Percentiles rank a stretch among this genome's conserved stretches.
phyloP scores from a whole-genome alignment of 345 rosid species.

The Eucalyptus cloeziana region DNA sequence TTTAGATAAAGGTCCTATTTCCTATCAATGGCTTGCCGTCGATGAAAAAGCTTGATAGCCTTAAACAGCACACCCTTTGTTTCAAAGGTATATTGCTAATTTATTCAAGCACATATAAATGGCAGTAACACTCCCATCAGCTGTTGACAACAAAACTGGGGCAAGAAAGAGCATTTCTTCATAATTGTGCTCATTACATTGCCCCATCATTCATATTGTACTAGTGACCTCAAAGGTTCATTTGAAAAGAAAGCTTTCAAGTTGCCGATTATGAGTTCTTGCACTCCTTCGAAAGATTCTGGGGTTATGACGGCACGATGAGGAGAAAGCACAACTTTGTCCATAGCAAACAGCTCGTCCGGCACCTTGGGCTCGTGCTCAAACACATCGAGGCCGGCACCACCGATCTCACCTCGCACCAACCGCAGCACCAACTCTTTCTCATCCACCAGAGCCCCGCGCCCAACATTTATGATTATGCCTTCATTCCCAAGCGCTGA shows the following conservation, averaged over 20 bases:
- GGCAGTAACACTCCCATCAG: background rate
- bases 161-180: background rate
- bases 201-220: background rate
- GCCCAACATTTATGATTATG: constrained; percentile 40
- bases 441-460: constrained; percentile 43
- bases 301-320: constrained; percentile 40
- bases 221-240: constrained; percentile 21
- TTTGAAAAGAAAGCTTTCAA: constrained; percentile 59
- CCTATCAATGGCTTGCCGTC: background rate
- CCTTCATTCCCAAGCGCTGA: constrained; percentile 27
- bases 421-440: constrained; percentile 49
- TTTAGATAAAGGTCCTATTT: background rate
- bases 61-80: background rate
- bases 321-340: constrained; percentile 67
- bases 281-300: constrained; percentile 22
- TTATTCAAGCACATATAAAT: background rate
- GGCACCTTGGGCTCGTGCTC: constrained; percentile 68
- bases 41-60: background rate
- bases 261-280: constrained; percentile 27
- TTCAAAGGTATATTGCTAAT: background rate
- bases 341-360: constrained; percentile 27
- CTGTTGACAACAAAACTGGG: background rate
- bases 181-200: background rate
- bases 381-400: constrained; percentile 79
- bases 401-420: constrained; percentile 46